Base-by-base conservation (phyloP, 202 grass and related monocot genomes). In the Cymbopogon flexuosus region DNA sequence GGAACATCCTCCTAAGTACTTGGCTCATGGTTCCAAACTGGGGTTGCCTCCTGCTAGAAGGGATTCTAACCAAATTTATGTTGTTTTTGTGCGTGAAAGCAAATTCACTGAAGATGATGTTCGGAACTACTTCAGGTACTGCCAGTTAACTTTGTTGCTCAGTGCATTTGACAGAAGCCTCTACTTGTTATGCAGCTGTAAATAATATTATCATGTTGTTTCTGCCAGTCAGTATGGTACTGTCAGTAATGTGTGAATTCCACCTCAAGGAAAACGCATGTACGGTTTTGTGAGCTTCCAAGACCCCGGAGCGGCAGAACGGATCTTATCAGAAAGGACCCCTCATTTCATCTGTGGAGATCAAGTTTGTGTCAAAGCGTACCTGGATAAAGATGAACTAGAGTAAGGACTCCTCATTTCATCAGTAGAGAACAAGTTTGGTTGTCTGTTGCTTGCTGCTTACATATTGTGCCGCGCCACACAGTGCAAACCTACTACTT, bases 251-350 rank as follows among this genome's bases (percentile, higher is more conserved):
- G 91, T 97, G 14, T 67, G 19, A 65, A 91, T 97, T 41, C 91
- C 85, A 5, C 35, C 49, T 68, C 84, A 83, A 39, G 79, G 87
- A 61, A 78, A 54, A 27, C 68, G 64, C 3, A 72, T 59, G 83
- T 93, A 83, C 30, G 83, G 93, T 43, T 93, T 88, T 83, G 93
- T 97, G 42, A 90, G 91, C 69, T 97, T 97, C 73, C 12, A 60
- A 36, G 71, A 79, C 68, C 76, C 87, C 0, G 73, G 72, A 59
- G 88, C 89, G 16, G 91, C 88, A 22, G 68, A 57, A 57, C 42
- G 45, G 27, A 87, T 97, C 57, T 81, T 97, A 29, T 77, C 76
- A 52, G 83, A 86, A 37, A 52, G 86, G 36, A 42, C 13, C 11
- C 87, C 87, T 24, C 89, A 97, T 70, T 86, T 82, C 47, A 97